Evolutionary conservation across 2,329 filamentous ascomycete genomes (phyloP).

Genomic region (Aspergillus sp.): DNA sequence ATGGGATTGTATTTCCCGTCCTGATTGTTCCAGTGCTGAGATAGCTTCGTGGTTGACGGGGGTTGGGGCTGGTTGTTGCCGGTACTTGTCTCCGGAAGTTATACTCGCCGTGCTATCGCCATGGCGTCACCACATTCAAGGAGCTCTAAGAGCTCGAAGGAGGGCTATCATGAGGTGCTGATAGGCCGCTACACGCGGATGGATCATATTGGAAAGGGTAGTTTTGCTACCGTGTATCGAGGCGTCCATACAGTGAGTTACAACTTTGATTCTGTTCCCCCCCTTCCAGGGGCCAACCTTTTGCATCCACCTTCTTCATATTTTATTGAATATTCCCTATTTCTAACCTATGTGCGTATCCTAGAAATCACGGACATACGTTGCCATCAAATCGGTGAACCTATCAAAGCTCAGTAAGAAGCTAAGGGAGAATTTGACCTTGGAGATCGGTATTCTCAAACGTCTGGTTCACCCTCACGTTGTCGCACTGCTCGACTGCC

Average conservation of each 20-base stretch:
- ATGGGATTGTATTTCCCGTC: slow-evolving; percentile 33
- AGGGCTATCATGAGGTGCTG: slow-evolving; percentile 35
- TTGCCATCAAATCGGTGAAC: slow-evolving; percentile 96
- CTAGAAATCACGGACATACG: slow-evolving; percentile 75
- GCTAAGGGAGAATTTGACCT: slow-evolving; percentile 91
- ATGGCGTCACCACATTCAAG: slow-evolving; percentile 42
- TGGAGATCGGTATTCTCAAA: slow-evolving; percentile 94
- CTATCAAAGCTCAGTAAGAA: slow-evolving; percentile 89
- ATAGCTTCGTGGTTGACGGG: slow-evolving; percentile 38
- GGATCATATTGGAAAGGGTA: slow-evolving; percentile 92
- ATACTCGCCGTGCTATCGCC: slow-evolving; percentile 31
- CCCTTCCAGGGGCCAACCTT: neutral
- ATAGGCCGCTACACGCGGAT: slow-evolving; percentile 80
- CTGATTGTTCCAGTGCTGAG: slow-evolving; percentile 30
- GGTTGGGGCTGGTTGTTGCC: slow-evolving; percentile 20
- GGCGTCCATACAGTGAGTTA: slow-evolving; percentile 76
- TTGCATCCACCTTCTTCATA: neutral
- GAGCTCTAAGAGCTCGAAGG: slow-evolving; percentile 41
- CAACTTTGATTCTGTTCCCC: neutral
- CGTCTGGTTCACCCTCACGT: slow-evolving; percentile 94
- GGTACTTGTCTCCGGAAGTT: slow-evolving; percentile 17
- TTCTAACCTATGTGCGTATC: slow-evolving; percentile 10
- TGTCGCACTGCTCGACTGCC: slow-evolving; percentile 90
- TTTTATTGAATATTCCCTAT: neutral
- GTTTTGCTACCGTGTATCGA: slow-evolving; percentile 93